Conservation (phyloP, 768 basidiomycete species). For the Lactarius tabidus region DNA sequence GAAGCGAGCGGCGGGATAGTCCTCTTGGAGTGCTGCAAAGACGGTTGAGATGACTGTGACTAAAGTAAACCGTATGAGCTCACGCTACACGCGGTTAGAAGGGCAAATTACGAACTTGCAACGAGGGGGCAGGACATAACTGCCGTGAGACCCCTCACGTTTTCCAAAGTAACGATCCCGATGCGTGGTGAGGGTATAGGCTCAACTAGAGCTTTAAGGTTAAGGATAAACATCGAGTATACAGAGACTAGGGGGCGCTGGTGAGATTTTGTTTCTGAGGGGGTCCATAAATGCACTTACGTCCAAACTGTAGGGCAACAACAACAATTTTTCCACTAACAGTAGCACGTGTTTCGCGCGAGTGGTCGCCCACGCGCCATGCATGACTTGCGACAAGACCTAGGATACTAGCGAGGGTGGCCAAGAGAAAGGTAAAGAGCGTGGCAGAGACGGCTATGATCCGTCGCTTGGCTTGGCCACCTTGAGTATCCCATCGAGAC, state of each 20-base stretch:
- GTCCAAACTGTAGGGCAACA: conserved; percentile 14
- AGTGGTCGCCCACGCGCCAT: not conserved
- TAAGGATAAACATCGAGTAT: conserved; percentile 18
- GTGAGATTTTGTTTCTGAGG: not conserved
- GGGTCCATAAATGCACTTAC: conserved; percentile 2
- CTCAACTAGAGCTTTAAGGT: conserved; percentile 18
- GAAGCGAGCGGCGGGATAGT: conserved; percentile 15
- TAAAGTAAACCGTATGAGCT: not conserved
- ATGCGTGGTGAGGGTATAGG: conserved; percentile 11
- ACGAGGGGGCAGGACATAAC: conserved; percentile 16
- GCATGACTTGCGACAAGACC: conserved; percentile 13
- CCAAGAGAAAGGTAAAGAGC: conserved; percentile 10
- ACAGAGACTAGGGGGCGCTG: conserved; percentile 10
- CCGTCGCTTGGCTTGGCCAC: conserved; percentile 12
- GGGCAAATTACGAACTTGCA: not conserved
- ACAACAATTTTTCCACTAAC: conserved; percentile 11
- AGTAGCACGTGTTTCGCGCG: conserved; percentile 3
- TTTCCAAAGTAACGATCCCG: not conserved
- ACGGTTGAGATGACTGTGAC: conserved; percentile 18
- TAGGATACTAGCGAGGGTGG: conserved; percentile 10
- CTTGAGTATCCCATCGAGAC: conserved; percentile 13
- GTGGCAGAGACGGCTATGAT: conserved; percentile 8
- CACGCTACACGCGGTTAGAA: not conserved
- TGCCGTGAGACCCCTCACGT: conserved; percentile 10
- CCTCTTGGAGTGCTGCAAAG: conserved; percentile 20